Percentiles rank a stretch among this genome's conserved stretches.
Evolutionary conservation across 2,329 filamentous ascomycete genomes (phyloP).

Genomic region (Tolypocladium album): DNA sequence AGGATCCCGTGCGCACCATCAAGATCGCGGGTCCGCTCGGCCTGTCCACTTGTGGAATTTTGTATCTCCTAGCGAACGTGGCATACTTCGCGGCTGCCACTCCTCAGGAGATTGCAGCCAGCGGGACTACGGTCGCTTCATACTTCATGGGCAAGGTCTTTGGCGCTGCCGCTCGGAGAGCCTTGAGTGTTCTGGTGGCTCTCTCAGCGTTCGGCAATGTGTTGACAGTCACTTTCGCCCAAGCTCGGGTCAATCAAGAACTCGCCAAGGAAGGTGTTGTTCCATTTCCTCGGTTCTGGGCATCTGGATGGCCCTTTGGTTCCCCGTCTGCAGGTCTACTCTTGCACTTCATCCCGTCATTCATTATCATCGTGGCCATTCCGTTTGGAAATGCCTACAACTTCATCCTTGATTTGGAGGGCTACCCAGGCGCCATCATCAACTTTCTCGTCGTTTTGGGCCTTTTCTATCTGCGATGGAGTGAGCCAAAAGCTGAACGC

Average conservation of each 20-base stretch:
- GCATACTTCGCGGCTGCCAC: slow-evolving; percentile 55
- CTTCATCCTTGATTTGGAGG: slow-evolving; percentile 45
- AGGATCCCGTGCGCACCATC: slow-evolving; percentile 42
- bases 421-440: slow-evolving; percentile 2
- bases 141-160: slow-evolving; percentile 54
- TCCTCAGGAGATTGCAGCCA: slow-evolving; percentile 44
- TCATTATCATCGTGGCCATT: slow-evolving; percentile 52
- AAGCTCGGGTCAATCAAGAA: slow-evolving; percentile 51
- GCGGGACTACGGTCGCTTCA: slow-evolving; percentile 49
- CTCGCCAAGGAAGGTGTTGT: slow-evolving; percentile 60
- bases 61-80: slow-evolving; percentile 54
- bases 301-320: slow-evolving; percentile 57
- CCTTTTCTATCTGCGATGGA: background rate
- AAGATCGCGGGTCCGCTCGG: slow-evolving; percentile 46
- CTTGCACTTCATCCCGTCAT: slow-evolving; percentile 16
- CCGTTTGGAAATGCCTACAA: slow-evolving; percentile 59
- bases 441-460: background rate
- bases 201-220: slow-evolving; percentile 53
- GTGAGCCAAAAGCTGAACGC: background rate
- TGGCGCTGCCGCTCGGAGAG: slow-evolving; percentile 38
- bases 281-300: slow-evolving; percentile 56
- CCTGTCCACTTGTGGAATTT: slow-evolving; percentile 44
- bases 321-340: slow-evolving; percentile 40
- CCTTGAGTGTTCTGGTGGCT: slow-evolving; percentile 45
- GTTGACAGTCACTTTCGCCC: slow-evolving; percentile 48